Conservation (phyloP, 257 asterid species). For the Solanum lignicaule region DNA sequence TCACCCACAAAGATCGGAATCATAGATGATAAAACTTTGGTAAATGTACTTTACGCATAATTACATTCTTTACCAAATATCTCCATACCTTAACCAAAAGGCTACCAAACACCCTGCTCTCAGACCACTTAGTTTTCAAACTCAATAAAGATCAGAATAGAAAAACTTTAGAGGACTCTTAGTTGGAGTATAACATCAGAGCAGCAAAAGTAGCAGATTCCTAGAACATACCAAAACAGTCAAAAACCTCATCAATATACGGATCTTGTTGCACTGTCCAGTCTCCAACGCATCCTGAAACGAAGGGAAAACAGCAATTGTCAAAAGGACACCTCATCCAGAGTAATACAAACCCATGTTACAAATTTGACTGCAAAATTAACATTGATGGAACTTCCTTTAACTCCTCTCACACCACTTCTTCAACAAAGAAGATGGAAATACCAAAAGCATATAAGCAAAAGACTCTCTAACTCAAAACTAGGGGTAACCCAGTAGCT, state of each 20-base stretch:
- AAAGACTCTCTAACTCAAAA: not conserved
- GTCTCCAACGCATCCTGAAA: conserved; percentile 65
- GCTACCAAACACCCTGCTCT: not conserved
- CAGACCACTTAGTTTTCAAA: not conserved
- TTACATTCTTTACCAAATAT: not conserved
- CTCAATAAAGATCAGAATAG: not conserved
- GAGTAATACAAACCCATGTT: not conserved
- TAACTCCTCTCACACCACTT: not conserved
- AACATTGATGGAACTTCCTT: not conserved
- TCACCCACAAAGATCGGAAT: not conserved
- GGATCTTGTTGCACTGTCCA: conserved; percentile 66
- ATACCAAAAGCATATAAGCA: not conserved
- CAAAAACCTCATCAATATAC: conserved; percentile 77
- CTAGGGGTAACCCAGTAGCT: not conserved
- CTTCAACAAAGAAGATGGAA: not conserved
- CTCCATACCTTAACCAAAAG: not conserved
- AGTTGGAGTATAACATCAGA: not conserved
- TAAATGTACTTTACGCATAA: not conserved
- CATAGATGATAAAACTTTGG: not conserved
- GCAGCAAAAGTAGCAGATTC: conserved; percentile 5
- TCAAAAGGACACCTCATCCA: not conserved
- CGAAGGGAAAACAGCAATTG: not conserved
- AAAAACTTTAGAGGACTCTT: not conserved
- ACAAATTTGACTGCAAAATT: not conserved
- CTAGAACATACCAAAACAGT: conserved; percentile 66